Evolutionary conservation across 176 grass and related monocot genomes (phyloP).

Genomic region (Thalia dealbata): DNA sequence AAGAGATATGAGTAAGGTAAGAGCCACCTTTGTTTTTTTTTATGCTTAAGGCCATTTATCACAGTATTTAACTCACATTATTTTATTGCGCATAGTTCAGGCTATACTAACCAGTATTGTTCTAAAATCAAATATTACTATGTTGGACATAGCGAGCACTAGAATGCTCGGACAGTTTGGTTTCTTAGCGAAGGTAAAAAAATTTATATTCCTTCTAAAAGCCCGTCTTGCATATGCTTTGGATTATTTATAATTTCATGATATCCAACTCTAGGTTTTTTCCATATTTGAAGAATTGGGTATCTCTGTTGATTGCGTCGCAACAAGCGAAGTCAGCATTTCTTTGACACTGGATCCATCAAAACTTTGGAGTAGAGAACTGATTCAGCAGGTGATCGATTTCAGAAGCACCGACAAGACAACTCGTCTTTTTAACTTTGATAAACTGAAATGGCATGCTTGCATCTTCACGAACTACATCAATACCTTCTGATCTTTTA

Average conservation of each 20-base stretch:
- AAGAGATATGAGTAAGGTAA: conserved; percentile 92
- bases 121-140: conserved; percentile 93
- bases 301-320: conserved; percentile 91
- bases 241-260: neutral
- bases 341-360: conserved; percentile 79
- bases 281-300: conserved; percentile 97
- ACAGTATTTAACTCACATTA: neutral
- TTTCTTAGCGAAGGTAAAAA: conserved; percentile 80
- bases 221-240: neutral
- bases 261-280: conserved; percentile 51
- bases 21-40: conserved; percentile 1
- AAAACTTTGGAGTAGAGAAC: conserved; percentile 78
- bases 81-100: conserved; percentile 30
- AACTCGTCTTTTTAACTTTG: neutral
- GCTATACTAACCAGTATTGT: conserved; percentile 89
- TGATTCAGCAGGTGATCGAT: conserved; percentile 86
- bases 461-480: neutral
- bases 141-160: conserved; percentile 96
- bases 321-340: conserved; percentile 97
- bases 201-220: neutral
- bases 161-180: conserved; percentile 89
- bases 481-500: no score
- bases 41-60: conserved; percentile 12
- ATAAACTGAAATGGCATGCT: neutral
- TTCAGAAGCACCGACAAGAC: neutral